Conservation (phyloP, 192 early-diverging fungal genomes). For the Globomyces pollinis-pini region DNA sequence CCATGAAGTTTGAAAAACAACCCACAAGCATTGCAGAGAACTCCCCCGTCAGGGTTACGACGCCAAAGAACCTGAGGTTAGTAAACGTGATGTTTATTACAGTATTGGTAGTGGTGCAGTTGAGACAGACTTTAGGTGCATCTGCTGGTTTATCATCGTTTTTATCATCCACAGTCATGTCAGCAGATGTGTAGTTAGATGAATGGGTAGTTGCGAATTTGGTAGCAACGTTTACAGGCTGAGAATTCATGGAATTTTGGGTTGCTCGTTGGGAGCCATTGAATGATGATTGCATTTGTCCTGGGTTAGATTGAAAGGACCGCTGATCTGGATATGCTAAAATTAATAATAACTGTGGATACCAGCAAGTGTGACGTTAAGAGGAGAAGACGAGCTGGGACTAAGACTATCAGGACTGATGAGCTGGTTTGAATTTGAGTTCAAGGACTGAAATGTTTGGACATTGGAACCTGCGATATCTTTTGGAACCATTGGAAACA, state of each 20-base stretch:
- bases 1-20: slow-evolving; percentile 92
- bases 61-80: too few relatives aligned
- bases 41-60: slow-evolving; percentile 76
- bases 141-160: background rate
- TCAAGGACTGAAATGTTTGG: too few relatives aligned
- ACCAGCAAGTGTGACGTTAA: too few relatives aligned
- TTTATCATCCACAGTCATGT: background rate
- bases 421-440: too few relatives aligned
- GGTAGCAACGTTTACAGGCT: background rate
- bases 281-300: background rate
- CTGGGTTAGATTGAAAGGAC: too few relatives aligned
- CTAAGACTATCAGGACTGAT: too few relatives aligned
- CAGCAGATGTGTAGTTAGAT: background rate
- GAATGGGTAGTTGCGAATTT: background rate
- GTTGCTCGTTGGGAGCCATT: background rate
- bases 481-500: too few relatives aligned
- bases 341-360: too few relatives aligned
- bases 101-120: slow-evolving; percentile 84
- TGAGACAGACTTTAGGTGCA: slow-evolving; percentile 42
- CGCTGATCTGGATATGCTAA: too few relatives aligned
- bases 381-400: too few relatives aligned
- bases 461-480: too few relatives aligned
- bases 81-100: too few relatives aligned
- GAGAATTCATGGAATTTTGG: background rate
- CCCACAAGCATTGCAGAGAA: slow-evolving; percentile 96